Evolutionary conservation across 371 early-diverging fungal species (phyloP), one percentile per base, ranked within the genome.

Genomic region (Actinomucor elegans): DNA sequence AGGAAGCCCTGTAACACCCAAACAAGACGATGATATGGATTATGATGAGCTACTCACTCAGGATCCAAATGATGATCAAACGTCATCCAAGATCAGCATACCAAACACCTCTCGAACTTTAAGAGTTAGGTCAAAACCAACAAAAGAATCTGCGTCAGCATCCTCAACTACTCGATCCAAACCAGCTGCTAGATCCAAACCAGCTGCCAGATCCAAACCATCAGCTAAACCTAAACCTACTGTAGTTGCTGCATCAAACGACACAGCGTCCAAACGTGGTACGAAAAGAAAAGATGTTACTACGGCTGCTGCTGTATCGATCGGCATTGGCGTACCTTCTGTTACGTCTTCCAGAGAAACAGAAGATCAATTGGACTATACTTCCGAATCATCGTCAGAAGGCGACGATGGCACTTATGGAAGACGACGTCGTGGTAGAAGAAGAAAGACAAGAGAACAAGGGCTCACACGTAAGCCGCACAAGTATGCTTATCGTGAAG

Each of bases 301-400:
- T 11, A 27, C n/a, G 5, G 17, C 37, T n/a, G 47, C 40, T 41
- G 49, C 43, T 8, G 23, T 48, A 34, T 41, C 49, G 4, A 56
- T 48, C 18, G 44, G 57, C 6, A 48, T 56, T 12, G 44, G 49
- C 26, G 12, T 36, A n/a, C 57, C 57, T 20, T 18, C 40, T 4
- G 14, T 43, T 7, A 21, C 40, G 7, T 31, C 51, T 31, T 32
- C 51, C 3, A 23, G 21, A 0, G 26, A 17, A 17, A 32, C 33
- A 21, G 32, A 5, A 45, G 29, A 20, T 15, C 46, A 17, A 20
- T 45, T 5, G 46, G 46, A n/a, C n/a, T n/a, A n/a, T 6, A 29
- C 29, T 5, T 15, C 33, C 10, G 10, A 23, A 20, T 4, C 31
- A 8, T 5, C 32, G 3, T 14, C 34, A 5, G 31, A 20, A 23